Evolutionary conservation across 108 stramenopile species (phyloP).

Genomic region (Schizochytrium sp.): DNA sequence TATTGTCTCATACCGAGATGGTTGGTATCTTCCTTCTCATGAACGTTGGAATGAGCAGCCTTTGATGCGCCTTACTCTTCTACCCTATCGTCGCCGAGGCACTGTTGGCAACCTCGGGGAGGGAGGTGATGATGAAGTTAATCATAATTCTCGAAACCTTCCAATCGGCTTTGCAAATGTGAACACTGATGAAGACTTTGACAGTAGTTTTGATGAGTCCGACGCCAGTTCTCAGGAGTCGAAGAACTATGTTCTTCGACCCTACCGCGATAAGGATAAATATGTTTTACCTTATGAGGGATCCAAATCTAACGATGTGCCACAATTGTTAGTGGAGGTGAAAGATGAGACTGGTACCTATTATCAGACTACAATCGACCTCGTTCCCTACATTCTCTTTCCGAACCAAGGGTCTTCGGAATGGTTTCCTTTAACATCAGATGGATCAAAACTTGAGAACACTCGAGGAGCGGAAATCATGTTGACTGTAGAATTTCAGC

Average conservation of each 20-base stretch:
- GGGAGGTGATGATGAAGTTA: neutral
- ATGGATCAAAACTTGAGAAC: neutral
- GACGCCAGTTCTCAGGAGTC: neutral
- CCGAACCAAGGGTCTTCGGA: conserved; percentile 22
- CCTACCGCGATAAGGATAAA: neutral
- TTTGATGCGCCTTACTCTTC: conserved; percentile 18
- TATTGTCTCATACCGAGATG: conserved; percentile 6
- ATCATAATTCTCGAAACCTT: too few species aligned
- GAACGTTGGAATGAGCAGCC: conserved; percentile 15
- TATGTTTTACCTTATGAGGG: conserved; percentile 32
- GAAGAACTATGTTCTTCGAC: neutral
- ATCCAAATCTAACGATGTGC: neutral
- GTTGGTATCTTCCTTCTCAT: conserved; percentile 39
- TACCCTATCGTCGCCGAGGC: neutral
- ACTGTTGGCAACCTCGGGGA: neutral
- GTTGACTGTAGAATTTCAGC: neutral
- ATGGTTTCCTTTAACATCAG: conserved; percentile 34
- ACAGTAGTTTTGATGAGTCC: neutral
- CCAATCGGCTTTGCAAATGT: too few species aligned
- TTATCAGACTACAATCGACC: neutral
- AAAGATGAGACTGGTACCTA: conserved; percentile 6
- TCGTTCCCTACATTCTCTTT: conserved; percentile 32
- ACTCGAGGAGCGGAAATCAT: neutral
- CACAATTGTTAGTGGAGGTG: conserved; percentile 39
- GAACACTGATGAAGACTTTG: neutral